Base-by-base conservation (phyloP, 1,139 yeast species). In the Yamadazyma buinensis region DNA sequence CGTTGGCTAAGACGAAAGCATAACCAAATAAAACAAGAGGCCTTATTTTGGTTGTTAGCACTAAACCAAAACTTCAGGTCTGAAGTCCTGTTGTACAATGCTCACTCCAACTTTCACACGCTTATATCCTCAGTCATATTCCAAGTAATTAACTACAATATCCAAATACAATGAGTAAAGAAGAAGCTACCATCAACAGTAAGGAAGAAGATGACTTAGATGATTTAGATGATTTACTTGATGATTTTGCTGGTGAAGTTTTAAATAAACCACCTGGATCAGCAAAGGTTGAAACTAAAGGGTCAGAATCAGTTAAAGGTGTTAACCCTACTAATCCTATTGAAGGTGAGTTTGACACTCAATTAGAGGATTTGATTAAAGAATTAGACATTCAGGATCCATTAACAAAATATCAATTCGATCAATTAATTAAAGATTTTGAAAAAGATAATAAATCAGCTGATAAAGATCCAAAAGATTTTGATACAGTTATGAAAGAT, bases 171-270 rank as follows among this genome's bases (percentile, higher is more conserved):
- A 24, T 24, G 29, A 30, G 33, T 15, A 30, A 25, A 15, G 23
- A 30, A 30, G 27, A 30, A 11, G 8, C 19, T 5, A 13, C 17
- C 6, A 23, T 19, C 11, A 22, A 26, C 17, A 21, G 11, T n/a
- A 34, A 32, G 24, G 59, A 51, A 3, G 75, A 69, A 14, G 86
- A 79, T 38, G 84, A 80, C 36, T 67, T 80, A 40, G 88, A 83
- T 50, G 94, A 84, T 46, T 67, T 84, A 46, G 94, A 83, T 46
- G 90, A 81, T 47, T 67, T 80, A 40, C 62, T 84, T 34, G 88
- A 82, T 48, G 88, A 83, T 39, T 82, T 82, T 55, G 90, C 87
- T 28, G 86, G 83, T 39, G 88, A 83, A 46, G 77, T 84, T 2
- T 66, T 84, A 42, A 73, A 73, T 44, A 69, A 77, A 47, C 82